Conservation (phyloP, 1,284 basidiomycete species). For the Irpex sp. region DNA sequence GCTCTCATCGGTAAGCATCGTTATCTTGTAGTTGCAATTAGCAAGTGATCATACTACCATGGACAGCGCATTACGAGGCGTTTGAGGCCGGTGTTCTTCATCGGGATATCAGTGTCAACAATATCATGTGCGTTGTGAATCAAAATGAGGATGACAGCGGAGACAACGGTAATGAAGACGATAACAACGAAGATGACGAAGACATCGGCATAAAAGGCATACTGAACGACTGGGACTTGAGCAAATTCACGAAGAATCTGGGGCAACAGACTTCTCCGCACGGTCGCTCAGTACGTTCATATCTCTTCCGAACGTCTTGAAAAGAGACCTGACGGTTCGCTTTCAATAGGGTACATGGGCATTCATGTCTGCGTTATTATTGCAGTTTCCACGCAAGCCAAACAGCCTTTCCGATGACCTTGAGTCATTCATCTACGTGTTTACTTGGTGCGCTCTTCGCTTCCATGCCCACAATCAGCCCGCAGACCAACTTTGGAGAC, state of each 20-base stretch:
- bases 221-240: slow-evolving; percentile 17
- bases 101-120: slow-evolving; percentile 4
- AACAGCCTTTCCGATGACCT: slow-evolving; percentile 13
- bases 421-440: slow-evolving; percentile 15
- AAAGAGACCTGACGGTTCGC: background rate
- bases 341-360: slow-evolving; percentile 16
- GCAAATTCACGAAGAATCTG: background rate
- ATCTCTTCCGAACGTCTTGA: background rate
- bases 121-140: slow-evolving; percentile 8
- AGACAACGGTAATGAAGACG: background rate
- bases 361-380: slow-evolving; percentile 11
- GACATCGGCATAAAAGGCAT: background rate
- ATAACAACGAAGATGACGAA: background rate
- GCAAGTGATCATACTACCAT: background rate
- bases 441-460: slow-evolving; percentile 6
- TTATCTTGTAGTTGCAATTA: too few species aligned
- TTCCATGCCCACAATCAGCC: slow-evolving; percentile 1
- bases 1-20: too few species aligned
- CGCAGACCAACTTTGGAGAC: too few species aligned
- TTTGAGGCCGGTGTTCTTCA: slow-evolving; percentile 1
- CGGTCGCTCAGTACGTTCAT: background rate
- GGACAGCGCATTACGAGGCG: background rate
- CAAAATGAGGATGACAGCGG: background rate
- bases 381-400: slow-evolving; percentile 4
- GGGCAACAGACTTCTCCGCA: background rate